A percentile compares a stretch with the other conserved stretches of the same genome.
Evolutionary conservation across 345 rosid genomes (phyloP).

Genomic region (Carallia pectinifolia): DNA sequence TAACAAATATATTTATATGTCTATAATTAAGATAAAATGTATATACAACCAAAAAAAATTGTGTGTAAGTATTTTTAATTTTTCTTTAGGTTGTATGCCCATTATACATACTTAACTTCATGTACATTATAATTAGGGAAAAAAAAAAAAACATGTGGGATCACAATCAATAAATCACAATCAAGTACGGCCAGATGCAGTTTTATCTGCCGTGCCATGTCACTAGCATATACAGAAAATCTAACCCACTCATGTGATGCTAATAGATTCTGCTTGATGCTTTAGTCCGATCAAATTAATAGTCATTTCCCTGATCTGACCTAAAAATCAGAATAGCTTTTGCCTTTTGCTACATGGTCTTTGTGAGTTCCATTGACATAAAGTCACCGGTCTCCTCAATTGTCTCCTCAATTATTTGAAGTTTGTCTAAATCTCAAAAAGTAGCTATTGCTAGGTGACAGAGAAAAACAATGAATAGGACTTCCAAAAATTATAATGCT

Average conservation of each 20-base stretch:
- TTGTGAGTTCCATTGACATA: conserved; percentile 3
- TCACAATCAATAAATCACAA: too few species aligned
- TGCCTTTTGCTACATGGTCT: not conserved
- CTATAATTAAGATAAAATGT: too few species aligned
- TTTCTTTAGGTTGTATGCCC: too few species aligned
- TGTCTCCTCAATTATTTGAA: not conserved
- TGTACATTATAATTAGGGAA: too few species aligned
- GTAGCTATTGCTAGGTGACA: not conserved
- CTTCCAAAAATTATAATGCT: not conserved
- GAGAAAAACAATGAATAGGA: not conserved
- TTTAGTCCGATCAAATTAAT: not conserved
- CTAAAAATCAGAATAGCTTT: not conserved
- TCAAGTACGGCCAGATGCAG: not conserved
- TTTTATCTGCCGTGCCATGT: conserved; percentile 3
- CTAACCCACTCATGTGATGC: not conserved
- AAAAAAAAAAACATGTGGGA: too few species aligned
- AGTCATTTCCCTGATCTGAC: not conserved
- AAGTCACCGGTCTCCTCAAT: not conserved
- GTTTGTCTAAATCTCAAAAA: not conserved
- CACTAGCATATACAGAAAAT: not conserved
- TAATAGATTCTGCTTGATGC: not conserved
- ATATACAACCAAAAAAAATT: too few species aligned
- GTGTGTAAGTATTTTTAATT: too few species aligned
- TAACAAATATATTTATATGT: too few species aligned
- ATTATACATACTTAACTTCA: too few species aligned